Base-by-base conservation (phyloP, 169 alveolate genomes). In the Besnoitia besnoiti region DNA sequence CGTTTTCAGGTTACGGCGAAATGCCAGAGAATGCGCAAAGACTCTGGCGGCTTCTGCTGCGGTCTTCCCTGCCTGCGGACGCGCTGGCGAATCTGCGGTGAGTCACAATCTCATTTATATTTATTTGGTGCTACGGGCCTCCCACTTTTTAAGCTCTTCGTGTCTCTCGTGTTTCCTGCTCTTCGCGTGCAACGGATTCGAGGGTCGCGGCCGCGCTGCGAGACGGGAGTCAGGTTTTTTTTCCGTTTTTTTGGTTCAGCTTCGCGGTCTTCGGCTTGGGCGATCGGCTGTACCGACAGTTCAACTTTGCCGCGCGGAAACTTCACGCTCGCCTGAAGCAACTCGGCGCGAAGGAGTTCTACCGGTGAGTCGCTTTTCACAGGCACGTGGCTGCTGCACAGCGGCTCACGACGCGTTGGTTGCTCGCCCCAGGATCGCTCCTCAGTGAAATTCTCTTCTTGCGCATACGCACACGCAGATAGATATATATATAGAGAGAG, bases 241-340 rank as follows among this genome's bases (percentile, higher is more conserved):
- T n/a, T 14, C 77, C 4, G 47, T 35, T 90, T 30, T 33, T 91
- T 96, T 24, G 88, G 47, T 39, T 93, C 89, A 88, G 94, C 46
- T 97, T 96, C 82, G 89, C 96, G 24, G 97, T 96, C 47, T 96
- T 97, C 93, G 98, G 98, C 4, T 89, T 97, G 77, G 98, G 98
- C 88, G 98, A 97, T 85, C 94, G 97, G 27, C 88, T 95, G 37
- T 97, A 97, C 94, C 94, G 93, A 47, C 85, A 95, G 61, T 97
- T 96, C 90, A 97, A 97, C 91, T 96, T 95, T 27, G 96, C 97
- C 91, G 98, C 98, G 1, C 94, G 96, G 89, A 96, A 96, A 90
- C 92, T 97, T 19, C 90, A 92, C 42, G 51, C 61, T 76, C 94
- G 98, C 49, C 85, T 96, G 33, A 16, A 92, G 16, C 92, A 97